Conservation (phyloP, 169 alveolate species). For the Besnoitia besnoiti region DNA sequence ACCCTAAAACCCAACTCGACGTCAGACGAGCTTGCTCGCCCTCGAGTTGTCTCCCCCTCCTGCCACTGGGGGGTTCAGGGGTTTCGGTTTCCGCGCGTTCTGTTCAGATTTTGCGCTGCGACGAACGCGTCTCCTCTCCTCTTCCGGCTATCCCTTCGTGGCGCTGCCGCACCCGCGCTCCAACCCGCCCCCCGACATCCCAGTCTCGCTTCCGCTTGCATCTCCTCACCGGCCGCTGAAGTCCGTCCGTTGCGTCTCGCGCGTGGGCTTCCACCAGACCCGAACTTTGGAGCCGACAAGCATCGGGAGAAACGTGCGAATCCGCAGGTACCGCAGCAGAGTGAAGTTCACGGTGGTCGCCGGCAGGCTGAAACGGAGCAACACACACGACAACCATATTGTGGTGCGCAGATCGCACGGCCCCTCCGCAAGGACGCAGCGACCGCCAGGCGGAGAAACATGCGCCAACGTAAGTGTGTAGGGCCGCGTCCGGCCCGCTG, state of each 20-base stretch:
- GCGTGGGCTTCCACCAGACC: constrained; percentile 57
- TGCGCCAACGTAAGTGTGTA: too few relatives aligned
- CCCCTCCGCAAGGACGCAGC: not conserved
- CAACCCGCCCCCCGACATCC: not conserved
- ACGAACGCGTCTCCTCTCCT: not conserved
- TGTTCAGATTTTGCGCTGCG: not conserved
- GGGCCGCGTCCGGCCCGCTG: not conserved
- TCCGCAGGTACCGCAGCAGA: constrained; percentile 36
- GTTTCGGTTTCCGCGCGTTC: too few relatives aligned
- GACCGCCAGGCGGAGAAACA: not conserved
- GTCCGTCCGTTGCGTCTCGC: constrained; percentile 18
- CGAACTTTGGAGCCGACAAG: constrained; percentile 42
- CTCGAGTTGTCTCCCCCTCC: not conserved
- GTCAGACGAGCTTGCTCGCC: not conserved
- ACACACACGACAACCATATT: too few relatives aligned
- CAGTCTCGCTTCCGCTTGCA: not conserved
- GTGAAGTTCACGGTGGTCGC: constrained; percentile 2
- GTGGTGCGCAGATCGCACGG: not conserved
- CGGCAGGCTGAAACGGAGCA: not conserved
- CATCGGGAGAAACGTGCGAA: constrained; percentile 12
- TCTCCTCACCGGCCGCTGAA: constrained; percentile 45
- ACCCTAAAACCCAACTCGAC: not conserved
- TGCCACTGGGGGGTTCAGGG: too few relatives aligned
- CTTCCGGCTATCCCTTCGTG: too few relatives aligned
- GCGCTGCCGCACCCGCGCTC: not conserved